A percentile compares a stretch with the other conserved stretches of the same genome.
Conservation (phyloP, 116 monocot genomes). For the Zostera marina region DNA sequence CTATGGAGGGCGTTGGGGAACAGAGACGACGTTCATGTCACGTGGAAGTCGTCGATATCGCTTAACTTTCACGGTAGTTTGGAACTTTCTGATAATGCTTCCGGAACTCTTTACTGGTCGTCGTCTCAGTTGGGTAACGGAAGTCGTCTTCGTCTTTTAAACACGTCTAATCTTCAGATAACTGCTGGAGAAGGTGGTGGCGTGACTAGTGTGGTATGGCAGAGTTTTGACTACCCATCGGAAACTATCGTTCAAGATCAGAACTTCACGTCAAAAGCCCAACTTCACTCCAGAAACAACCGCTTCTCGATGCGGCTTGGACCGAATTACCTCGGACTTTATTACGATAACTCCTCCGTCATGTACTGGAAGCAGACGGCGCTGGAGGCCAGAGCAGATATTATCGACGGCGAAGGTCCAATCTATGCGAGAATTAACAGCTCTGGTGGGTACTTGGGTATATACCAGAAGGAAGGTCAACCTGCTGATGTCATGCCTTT, state of each 20-base stretch:
- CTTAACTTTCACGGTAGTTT: conserved; percentile 48
- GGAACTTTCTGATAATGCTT: conserved; percentile 21
- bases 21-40: background rate
- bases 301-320: conserved; percentile 54
- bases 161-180: conserved; percentile 75
- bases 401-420: conserved; percentile 29
- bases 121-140: background rate
- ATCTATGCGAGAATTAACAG: conserved; percentile 38
- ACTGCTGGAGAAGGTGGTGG: background rate
- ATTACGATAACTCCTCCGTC: conserved; percentile 1
- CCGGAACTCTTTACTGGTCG: conserved; percentile 33
- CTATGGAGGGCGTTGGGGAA: conserved; percentile 22
- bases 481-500: conserved; percentile 55
- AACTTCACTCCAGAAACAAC: conserved; percentile 27
- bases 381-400: conserved; percentile 31
- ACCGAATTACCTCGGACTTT: conserved; percentile 36
- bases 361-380: conserved; percentile 72
- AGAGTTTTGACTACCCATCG: conserved; percentile 60
- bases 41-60: conserved; percentile 8
- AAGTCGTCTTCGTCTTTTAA: conserved; percentile 23
- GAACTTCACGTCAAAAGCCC: conserved; percentile 46
- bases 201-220: conserved; percentile 30
- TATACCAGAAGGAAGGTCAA: conserved; percentile 52
- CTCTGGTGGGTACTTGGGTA: conserved; percentile 40
- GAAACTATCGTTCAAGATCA: conserved; percentile 62